Percentiles rank a stretch among this genome's conserved stretches.
Conservation (phyloP, 345 rosid genomes). For the Eutrema japonicum region DNA sequence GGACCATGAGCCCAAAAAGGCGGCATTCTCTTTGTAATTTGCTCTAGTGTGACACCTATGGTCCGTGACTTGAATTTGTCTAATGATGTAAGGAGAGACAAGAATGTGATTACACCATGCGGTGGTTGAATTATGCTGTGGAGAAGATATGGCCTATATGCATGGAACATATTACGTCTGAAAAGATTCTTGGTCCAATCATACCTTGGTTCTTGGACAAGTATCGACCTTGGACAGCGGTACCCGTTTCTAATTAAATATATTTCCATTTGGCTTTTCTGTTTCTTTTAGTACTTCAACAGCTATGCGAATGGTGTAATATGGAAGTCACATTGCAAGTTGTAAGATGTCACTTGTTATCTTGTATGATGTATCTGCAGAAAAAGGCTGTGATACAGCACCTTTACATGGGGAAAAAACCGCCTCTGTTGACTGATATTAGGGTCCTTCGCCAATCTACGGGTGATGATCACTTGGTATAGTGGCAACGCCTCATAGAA, state of each 20-base stretch:
- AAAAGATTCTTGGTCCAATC: conserved; percentile 87
- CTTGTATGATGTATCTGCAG: conserved; percentile 51
- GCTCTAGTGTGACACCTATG: too few relatives aligned
- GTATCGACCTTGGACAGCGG: conserved; percentile 99
- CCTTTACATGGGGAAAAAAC: conserved; percentile 88
- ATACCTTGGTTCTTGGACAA: conserved; percentile 97
- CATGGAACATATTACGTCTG: conserved; percentile 85
- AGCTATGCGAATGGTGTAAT: neutral
- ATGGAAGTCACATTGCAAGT: neutral
- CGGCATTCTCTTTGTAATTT: too few relatives aligned
- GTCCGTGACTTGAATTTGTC: too few relatives aligned
- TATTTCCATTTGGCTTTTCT: neutral
- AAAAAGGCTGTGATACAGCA: conserved; percentile 72
- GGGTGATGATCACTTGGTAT: conserved; percentile 94
- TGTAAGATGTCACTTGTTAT: conserved; percentile 20
- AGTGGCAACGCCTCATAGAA: conserved; percentile 6
- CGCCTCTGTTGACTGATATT: conserved; percentile 80
- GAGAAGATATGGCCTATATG: conserved; percentile 96
- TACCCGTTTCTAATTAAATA: conserved; percentile 42
- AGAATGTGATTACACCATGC: conserved; percentile 28
- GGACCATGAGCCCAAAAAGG: too few relatives aligned
- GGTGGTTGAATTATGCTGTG: conserved; percentile 90
- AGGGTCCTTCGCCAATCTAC: conserved; percentile 69
- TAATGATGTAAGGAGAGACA: too few relatives aligned
- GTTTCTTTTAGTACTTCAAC: neutral